Percentiles rank a stretch among this genome's conserved stretches.
These are phyloP conservation scores for Phytophthora uliginosa DNA, from an alignment of 352 stramenopile genomes.

Conservation along the genomic window DNA sequence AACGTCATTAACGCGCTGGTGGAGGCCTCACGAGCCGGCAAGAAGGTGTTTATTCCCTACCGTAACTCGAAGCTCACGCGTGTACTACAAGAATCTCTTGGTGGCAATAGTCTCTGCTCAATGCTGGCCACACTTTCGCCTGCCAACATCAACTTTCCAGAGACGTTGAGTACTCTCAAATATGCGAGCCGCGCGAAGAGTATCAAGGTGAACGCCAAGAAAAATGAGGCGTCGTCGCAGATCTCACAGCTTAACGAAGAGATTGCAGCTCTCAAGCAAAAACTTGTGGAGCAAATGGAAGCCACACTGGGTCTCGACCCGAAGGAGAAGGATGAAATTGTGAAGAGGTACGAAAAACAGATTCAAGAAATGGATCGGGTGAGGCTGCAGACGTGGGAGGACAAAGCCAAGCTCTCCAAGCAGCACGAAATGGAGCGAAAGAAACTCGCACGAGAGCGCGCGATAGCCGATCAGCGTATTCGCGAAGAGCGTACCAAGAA, in stretches of 20 bases:
- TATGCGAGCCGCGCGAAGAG: slow-evolving; percentile 96
- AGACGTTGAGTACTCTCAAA: slow-evolving; percentile 97
- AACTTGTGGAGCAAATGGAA: slow-evolving; percentile 81
- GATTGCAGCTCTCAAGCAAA: slow-evolving; percentile 90
- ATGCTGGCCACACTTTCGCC: slow-evolving; percentile 97
- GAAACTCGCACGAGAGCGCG: slow-evolving; percentile 82
- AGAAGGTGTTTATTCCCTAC: slow-evolving; percentile 95
- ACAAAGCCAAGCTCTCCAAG: slow-evolving; percentile 88
- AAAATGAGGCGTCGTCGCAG: slow-evolving; percentile 93
- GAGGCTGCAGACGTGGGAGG: slow-evolving; percentile 89
- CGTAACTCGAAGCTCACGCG: slow-evolving; percentile 96
- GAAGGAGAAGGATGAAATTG: slow-evolving; percentile 91
- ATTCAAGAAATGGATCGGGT: slow-evolving; percentile 93
- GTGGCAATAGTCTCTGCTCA: slow-evolving; percentile 95
- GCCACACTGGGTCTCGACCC: slow-evolving; percentile 74
- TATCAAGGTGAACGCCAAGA: slow-evolving; percentile 95
- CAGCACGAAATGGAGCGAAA: slow-evolving; percentile 91
- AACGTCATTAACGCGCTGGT: slow-evolving; percentile 96
- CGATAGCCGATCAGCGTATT: slow-evolving; percentile 80
- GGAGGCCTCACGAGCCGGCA: slow-evolving; percentile 79
- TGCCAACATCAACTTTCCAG: slow-evolving; percentile 95
- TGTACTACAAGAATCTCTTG: slow-evolving; percentile 93
- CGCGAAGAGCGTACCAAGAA: slow-evolving; percentile 86
- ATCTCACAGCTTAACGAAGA: slow-evolving; percentile 94
- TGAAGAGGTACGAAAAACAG: slow-evolving; percentile 89